Evolutionary conservation across 2,329 filamentous ascomycete species (phyloP).

Genomic region (Ceratocystis colombiana): DNA sequence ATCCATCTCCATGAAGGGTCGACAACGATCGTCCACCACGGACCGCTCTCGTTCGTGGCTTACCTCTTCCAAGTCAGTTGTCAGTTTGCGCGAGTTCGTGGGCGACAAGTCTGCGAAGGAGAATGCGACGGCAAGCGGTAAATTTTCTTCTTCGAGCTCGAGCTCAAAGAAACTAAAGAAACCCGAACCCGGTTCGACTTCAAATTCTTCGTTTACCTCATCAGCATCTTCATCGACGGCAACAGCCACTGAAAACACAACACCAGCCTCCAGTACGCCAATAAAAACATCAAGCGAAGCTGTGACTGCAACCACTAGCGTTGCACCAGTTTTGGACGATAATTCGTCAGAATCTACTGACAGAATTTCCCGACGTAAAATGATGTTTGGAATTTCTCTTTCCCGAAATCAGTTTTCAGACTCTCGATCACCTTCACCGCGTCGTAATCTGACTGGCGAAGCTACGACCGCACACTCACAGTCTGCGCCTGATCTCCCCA

Average conservation of each 20-base stretch:
- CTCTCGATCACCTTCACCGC: slow-evolving; percentile 25
- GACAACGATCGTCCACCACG: slow-evolving; percentile 40
- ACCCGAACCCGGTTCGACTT: neutral
- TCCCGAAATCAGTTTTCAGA: slow-evolving; percentile 22
- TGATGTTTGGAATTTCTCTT: slow-evolving; percentile 24
- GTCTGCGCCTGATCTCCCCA: slow-evolving; percentile 24
- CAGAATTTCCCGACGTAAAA: slow-evolving; percentile 23
- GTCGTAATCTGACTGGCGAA: slow-evolving; percentile 20
- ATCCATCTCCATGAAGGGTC: slow-evolving; percentile 29
- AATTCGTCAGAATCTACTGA: slow-evolving; percentile 15
- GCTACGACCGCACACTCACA: slow-evolving; percentile 21
- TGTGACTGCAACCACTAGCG: neutral
- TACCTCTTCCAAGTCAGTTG: slow-evolving; percentile 37
- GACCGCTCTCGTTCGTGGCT: slow-evolving; percentile 47
- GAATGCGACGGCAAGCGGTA: slow-evolving; percentile 8
- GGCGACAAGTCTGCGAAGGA: slow-evolving; percentile 27
- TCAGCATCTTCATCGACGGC: slow-evolving; percentile 10
- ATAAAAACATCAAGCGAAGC: neutral
- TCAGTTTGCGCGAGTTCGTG: slow-evolving; percentile 33
- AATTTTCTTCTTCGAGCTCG: slow-evolving; percentile 16
- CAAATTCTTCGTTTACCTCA: slow-evolving; percentile 6
- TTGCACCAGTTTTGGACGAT: slow-evolving; percentile 19
- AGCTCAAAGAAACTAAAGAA: slow-evolving; percentile 19
- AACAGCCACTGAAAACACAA: neutral
- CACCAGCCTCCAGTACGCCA: neutral